Base-by-base conservation (phyloP, 192 early-diverging fungal genomes). In the Coemansia sp. region DNA sequence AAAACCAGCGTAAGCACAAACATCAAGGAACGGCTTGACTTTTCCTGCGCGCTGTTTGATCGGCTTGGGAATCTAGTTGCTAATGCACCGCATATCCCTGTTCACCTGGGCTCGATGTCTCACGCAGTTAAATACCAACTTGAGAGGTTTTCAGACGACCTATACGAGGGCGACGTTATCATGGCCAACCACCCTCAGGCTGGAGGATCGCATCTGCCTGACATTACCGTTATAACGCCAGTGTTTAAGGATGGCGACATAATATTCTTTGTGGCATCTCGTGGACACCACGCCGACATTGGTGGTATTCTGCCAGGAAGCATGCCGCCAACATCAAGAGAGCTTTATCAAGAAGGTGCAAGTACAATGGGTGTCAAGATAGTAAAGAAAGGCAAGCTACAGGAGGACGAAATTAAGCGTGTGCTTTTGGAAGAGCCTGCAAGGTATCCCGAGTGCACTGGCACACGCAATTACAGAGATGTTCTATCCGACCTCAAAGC, bases 21-120 rank as follows among this genome's bases (percentile, higher is more conserved):
- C 61, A 99, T 99, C 72, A 99, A 99, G 65, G 97, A 99, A 75
- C 89, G 97, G 12, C 82, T 99, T 33, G 97, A 99, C 72, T 99
- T 99, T 74, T 94, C 92, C 2, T 99, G 97, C 70, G 97, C 94
- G 2, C 71, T 99, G 34, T 99, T 99, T 87, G 94, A 92, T 25
- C 88, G 91, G 0, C 87, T 89, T 31, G 93, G 93, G 7, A 90
- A 90, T 8, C 74, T 96, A 33, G 90, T 94, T 0, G 92, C 93
- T 12, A 96, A 94, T 53, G 89, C 93, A 4, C 93, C 93, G 13
- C 93, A 94, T 62, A 94, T 94, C 34, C 91, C 92, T 10, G 95
- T 99, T 2, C 97, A 99, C 74, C 64, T 99, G 20, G 97, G 97
- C 8, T 89, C 91, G 15, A 91, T 99, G 84, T 91, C 92, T 59